phyloP scores from a whole-genome alignment of 495 filamentous ascomycete species.

The Podospora didyma region DNA sequence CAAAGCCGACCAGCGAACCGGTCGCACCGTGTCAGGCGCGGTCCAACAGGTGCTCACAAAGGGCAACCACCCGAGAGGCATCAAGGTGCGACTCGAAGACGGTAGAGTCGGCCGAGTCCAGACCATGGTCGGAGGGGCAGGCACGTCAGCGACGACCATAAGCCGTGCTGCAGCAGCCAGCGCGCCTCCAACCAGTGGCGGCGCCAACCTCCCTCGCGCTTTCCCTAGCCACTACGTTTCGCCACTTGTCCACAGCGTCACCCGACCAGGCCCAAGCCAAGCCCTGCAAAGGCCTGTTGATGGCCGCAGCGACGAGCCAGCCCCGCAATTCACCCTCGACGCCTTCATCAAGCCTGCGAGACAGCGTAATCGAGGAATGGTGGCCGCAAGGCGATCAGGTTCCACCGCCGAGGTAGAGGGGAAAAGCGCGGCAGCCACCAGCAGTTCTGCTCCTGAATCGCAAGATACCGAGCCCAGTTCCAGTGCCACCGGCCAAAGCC shows the following conservation, averaged over 20 bases:
- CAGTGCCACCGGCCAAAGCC: not conserved
- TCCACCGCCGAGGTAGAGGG: conserved; percentile 17
- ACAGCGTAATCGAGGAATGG: conserved; percentile 12
- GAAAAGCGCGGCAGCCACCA: conserved; percentile 11
- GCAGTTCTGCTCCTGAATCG: not conserved
- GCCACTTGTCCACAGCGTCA: not conserved
- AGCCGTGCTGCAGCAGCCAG: no score
- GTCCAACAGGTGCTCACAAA: conserved; percentile 61
- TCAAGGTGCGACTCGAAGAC: conserved; percentile 68
- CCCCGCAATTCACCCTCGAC: conserved; percentile 30
- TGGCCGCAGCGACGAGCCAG: conserved; percentile 4
- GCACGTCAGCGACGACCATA: no score
- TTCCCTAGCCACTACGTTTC: not conserved
- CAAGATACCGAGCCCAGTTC: not conserved
- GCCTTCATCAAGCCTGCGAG: conserved; percentile 45
- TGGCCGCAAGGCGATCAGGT: no score
- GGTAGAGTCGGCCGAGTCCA: conserved; percentile 69
- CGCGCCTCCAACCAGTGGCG: no score
- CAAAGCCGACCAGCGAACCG: conserved; percentile 68
- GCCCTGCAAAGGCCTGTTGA: not conserved
- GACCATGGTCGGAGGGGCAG: conserved; percentile 38
- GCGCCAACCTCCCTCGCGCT: not conserved
- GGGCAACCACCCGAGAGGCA: conserved; percentile 68
- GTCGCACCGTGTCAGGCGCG: conserved; percentile 57
- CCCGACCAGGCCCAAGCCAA: no score